Base-by-base conservation (phyloP, 805 yeast species). In the Wickerhamomyces queroliae region DNA sequence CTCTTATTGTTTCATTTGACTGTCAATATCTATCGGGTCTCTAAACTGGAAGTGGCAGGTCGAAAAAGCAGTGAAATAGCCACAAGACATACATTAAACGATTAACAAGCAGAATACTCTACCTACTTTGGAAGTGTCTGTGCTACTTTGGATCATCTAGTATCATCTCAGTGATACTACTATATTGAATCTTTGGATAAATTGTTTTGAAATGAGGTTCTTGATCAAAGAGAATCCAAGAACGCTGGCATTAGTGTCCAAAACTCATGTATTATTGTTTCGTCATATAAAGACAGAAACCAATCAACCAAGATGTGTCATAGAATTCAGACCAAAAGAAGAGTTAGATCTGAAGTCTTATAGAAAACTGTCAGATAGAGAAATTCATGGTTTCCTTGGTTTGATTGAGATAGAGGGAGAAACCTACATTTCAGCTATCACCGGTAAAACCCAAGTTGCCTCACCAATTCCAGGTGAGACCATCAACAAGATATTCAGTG, bases 361-460 rank as follows among this genome's bases (percentile, higher is more conserved):
- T 47, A 67, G 65, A 41, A 67, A 56, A 45, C 64, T 69, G 52
- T 72, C 65, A 47, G 68, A 53, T 2, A 61, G 64, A 33, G 72
- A 71, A 33, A 68, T 77, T 4, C 59, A 66, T 45, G 95, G 95
- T 1, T 83, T 90, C 54, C 60, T 93, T 15, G 99, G 99, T 0
- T 63, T 93, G 33, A 83, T 91, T 28, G 76, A 78, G 38, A 70
- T 89, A 29, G 80, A 76, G 12, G 67, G 70, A 7, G 81, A 84
- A 40, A 74, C 79, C 3, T 93, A 81, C 53, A 61, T 91, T 28
- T 85, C 95, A 37, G 76, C 87, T 0, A 87, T 93, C 38, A 81
- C 95, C 0, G 83, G 87, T 0, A 78, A 84, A 23, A 62, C 77
- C 2, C 74, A 78, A 46, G 95, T 86, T 11, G 98, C 98, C 0